Base-by-base conservation (phyloP, 78 protist genomes). In the Polysphondylium violaceum region DNA sequence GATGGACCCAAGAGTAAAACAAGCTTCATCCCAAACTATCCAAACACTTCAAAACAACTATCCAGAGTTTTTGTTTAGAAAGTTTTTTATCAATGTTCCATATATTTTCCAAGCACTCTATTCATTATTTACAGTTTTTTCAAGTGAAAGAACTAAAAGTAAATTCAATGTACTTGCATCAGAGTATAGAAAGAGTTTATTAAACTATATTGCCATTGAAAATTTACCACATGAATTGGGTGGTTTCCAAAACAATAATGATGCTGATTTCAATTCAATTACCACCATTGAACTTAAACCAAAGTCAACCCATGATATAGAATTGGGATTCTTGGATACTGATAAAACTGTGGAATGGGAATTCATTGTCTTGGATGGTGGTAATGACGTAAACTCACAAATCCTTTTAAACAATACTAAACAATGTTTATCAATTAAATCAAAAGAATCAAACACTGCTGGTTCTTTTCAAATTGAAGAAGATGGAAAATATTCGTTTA, bases 261-360 rank as follows among this genome's bases (percentile, higher is more conserved):
- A 50, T 27, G 1, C 21, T 9, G 1, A 53, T 53, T 21, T 16
- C 11, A 21, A 31, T 23, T 19, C 8, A 11, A 7, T 21, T 21
- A 14, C 16, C 16, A 58, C 16, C 64, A 38, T 83, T 29, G 56
- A 83, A 69, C 31, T 29, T 0, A 31, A 27, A 35, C 43, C 73
- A 11, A 17, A 53, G n/a, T 58, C 55, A 31, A 12, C 71, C 2
- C 40, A 41, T 25, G 51, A 27, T 3, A 44, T 69, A 21, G 55
- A 50, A n/a, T 33, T 81, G 0, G 89, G 89, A 19, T 21, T 50
- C 38, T 36, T 81, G 0, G 53, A 44, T 16, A 27, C 65, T 19
- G 89, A 53, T 56, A 68, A 47, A 55, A 44, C 72, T 21, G 27
- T 81, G 8, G 76, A 64, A 36, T 81, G 89, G 89, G 89, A 81